Base-by-base conservation (phyloP, 176 grass and related monocot species). In the Calamus simplicifolius region DNA sequence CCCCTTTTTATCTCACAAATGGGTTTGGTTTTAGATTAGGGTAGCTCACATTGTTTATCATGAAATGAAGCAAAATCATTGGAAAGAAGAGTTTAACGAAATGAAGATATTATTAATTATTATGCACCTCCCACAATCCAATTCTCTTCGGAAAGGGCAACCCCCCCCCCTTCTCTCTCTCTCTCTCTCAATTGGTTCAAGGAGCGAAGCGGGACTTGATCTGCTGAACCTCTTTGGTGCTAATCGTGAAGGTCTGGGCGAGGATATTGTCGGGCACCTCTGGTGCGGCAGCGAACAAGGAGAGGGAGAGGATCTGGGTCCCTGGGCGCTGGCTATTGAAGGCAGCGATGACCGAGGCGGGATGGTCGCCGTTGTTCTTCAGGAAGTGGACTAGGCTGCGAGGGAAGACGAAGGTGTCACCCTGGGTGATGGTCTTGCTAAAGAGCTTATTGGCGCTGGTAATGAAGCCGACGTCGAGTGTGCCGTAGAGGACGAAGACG, bases 311-410 rank as follows among this genome's bases (percentile, higher is more conserved):
- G 54, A 18, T 31, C 12, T 82, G 77, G 3, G 84, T 95, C 28
- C 89, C 89, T 27, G 80, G 84, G 17, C 85, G 62, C 75, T 95
- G 89, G 81, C 84, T 88, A 58, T 88, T 88, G 80, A 95, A 95
- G 14, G n/a, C 89, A 7, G 84, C 80, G 17, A 95, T 25, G 62
- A 87, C 84, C 0, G 77, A 57, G 62, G 89, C 84, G 0, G 84
- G 52, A 13, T 29, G 12, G 12, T 79, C 0, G 0, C 84, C 89
- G 4, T 59, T 65, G 28, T 95, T 95, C 89, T 85, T 85, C 80
- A 88, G 81, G 74, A 88, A 95, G 62, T 88, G 89, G 4, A 85
- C 77, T 18, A 95, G 81, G 0, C 89, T 75, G 0, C 78, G 68
- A 0, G 84, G 89, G 77, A 95, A 95, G n/a, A 81, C 89, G 57